Conservation (phyloP, 164 flowering plant species). For the Berberis vulgaris region DNA sequence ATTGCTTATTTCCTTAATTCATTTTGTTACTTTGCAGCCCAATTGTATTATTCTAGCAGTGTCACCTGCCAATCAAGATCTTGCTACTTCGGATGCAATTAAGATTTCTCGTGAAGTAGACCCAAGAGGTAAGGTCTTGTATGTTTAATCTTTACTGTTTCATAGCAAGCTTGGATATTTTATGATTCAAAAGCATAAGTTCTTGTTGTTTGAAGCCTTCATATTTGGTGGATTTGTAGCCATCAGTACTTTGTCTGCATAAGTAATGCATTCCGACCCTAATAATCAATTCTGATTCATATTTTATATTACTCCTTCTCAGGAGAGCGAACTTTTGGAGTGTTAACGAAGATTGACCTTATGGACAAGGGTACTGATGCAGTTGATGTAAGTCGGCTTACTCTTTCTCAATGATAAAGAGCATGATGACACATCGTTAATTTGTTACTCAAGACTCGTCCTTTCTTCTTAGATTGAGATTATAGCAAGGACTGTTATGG, state of each 20-base stretch:
- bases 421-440: neutral
- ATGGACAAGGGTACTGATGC: slow-evolving; percentile 99
- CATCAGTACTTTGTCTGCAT: too few relatives aligned
- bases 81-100: slow-evolving; percentile 98
- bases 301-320: slow-evolving; percentile 12
- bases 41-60: slow-evolving; percentile 85
- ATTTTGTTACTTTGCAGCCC: slow-evolving; percentile 49
- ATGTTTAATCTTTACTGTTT: neutral
- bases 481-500: neutral
- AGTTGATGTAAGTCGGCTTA: slow-evolving; percentile 61
- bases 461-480: too few relatives aligned
- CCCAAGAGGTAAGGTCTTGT: slow-evolving; percentile 52
- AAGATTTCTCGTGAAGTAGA: slow-evolving; percentile 93
- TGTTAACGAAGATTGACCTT: slow-evolving; percentile 90
- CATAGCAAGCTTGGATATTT: too few relatives aligned
- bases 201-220: too few relatives aligned
- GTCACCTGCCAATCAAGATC: slow-evolving; percentile 98
- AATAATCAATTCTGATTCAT: neutral
- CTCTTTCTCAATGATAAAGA: neutral
- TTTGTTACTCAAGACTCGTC: too few relatives aligned
- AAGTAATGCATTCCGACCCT: neutral
- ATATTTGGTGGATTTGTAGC: too few relatives aligned
- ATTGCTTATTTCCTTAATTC: neutral
- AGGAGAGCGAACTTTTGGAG: slow-evolving; percentile 92
- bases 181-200: too few relatives aligned